Conservation (phyloP, 352 stramenopile species). For the Phytophthora constricta region DNA sequence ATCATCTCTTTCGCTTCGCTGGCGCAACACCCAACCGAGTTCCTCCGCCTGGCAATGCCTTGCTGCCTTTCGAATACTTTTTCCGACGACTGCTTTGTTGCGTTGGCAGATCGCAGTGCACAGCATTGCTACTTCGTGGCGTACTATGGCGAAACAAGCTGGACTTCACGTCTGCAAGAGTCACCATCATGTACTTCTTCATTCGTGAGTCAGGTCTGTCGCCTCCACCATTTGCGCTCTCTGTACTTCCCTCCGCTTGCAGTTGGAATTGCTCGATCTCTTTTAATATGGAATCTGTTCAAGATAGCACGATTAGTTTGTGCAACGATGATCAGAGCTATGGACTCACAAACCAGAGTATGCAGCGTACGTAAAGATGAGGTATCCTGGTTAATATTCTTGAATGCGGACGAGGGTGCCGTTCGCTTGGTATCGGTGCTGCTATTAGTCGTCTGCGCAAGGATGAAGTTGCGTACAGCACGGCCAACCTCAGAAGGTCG, state of each 20-base stretch:
- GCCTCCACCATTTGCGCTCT: conserved; percentile 27
- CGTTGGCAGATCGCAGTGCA: conserved; percentile 51
- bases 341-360: neutral
- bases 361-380: conserved; percentile 28
- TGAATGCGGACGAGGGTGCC: conserved; percentile 18
- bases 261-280: conserved; percentile 57
- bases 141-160: conserved; percentile 38
- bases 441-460: conserved; percentile 36
- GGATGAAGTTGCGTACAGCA: conserved; percentile 55
- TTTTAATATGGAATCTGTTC: conserved; percentile 53
- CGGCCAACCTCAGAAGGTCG: conserved; percentile 44
- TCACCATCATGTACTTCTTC: conserved; percentile 60
- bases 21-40: neutral
- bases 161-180: conserved; percentile 52
- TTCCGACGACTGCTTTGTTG: conserved; percentile 13
- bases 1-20: conserved; percentile 31
- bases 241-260: conserved; percentile 19
- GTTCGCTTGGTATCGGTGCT: conserved; percentile 7
- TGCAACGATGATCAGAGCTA: no score
- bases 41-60: neutral
- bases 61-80: conserved; percentile 5
- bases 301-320: conserved; percentile 1
- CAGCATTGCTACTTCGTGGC: conserved; percentile 16
- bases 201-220: conserved; percentile 4
- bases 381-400: conserved; percentile 29